Base-by-base conservation (phyloP, 2,329 filamentous ascomycete genomes). In the Colletotrichum spaethianum region DNA sequence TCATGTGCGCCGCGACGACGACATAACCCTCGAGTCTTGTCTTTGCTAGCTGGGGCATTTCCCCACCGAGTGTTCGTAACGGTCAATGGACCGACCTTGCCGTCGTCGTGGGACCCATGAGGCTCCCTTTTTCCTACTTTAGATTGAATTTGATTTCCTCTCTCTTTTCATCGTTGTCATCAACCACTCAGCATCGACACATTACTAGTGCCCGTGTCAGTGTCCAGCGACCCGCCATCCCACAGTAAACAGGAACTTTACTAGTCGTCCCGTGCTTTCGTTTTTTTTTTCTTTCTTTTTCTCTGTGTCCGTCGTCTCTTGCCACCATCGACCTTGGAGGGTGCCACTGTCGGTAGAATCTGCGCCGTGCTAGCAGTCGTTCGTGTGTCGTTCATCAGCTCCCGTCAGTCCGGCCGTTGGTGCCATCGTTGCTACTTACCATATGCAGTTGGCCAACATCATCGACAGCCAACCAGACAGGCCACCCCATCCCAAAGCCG, bases 161-260 rank as follows among this genome's bases (percentile, higher is more conserved):
- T 16, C 33, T 16, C 11, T 5, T 23, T 28, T 9, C 7, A 33
- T 26, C 20, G 38, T 44, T 26, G 38, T 33, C 16, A 44, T 64
- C 62, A 63, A 52, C 69, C 69, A 72, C 69, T 72, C 59, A 69
- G 36, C 57, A 46, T 69, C 59, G 53, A 55, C 40, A 44, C 50
- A 69, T 72, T 72, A 72, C 69, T 68, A 72, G 69, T 61, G 68
- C n/a, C 40, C 50, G 64, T 68, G 69, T 63, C 69, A 72, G 56
- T 72, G 33, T 48, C 26, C 33, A 42, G 9, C 23, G 31, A 56
- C 53, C n/a, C 36, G 38, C 36, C 38, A 6, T 59, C 23, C n/a
- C 48, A 42, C 36, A 23, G 28, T 40, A 7, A 9, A n/a, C 46
- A 40, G 31, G 12, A 26, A 6, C n/a, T 52, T 18, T 36, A 52